Evolutionary conservation across 345 rosid species (phyloP), one percentile per base, ranked within the genome.

Genomic region (Salix udensis): DNA sequence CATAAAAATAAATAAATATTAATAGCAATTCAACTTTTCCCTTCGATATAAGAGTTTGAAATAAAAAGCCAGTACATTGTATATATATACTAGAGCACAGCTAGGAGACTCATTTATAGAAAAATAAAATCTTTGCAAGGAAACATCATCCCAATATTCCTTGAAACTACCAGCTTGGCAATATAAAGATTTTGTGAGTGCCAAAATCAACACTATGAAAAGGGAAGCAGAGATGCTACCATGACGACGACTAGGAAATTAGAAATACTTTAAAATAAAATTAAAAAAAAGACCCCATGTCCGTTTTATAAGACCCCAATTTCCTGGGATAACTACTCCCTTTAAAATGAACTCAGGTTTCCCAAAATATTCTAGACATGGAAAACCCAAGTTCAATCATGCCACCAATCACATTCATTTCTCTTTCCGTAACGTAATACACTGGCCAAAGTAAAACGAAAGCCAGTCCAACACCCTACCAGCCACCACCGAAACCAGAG

Each of bases 401-500:
- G 74, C 14, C 26, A 72, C 31, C 75, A 34, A 18, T 7, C 68
- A 30, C 64, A 52, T 30, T 62, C 36, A n/a, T 60, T 48, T 70
- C 15, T 76, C 68, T 69, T 28, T 13, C 65, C 37, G 68, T 62
- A 65, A 65, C 36, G 39, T 39, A 60, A 31, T 31, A 74, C 64
- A 64, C 39, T 26, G 58, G 76, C 75, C 66, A 8, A 21, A 31
- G 24, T 28, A 70, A 67, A 68, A 73, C 77, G 74, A 39, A 2
- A 21, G 75, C 84, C 75, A 81, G 62, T 58, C 82, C 73, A 55
- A 37, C 81, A 55, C 73, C 80, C 81, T 58, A 13, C 58, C 78
- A 44, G 44, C 81, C 72, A 69, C 76, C 60, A 60, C 76, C 1
- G 64, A 42, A 71, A 83, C 79, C 73, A 77, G 76, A 79, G 46